These are phyloP conservation scores for Termitomyces sp. DNA, from an alignment of 768 basidiomycete genomes.

Conservation along the genomic window DNA sequence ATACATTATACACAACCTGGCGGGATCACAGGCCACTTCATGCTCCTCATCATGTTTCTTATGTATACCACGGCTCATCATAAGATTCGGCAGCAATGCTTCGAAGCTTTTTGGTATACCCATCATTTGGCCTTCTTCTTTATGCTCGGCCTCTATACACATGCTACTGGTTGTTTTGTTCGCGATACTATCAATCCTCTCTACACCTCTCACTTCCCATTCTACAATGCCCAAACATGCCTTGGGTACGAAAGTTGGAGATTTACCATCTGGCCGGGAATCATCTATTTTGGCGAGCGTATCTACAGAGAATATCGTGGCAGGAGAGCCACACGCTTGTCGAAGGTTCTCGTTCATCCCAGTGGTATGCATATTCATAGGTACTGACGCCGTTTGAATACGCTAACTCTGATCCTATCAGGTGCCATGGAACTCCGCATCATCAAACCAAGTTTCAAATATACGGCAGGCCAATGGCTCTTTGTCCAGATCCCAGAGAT, in stretches of 20 bases:
- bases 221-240: slow-evolving; percentile 82
- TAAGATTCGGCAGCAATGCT: slow-evolving; percentile 85
- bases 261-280: slow-evolving; percentile 89
- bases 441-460: slow-evolving; percentile 87
- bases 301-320: slow-evolving; percentile 82
- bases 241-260: slow-evolving; percentile 91
- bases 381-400: slow-evolving; percentile 2
- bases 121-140: slow-evolving; percentile 95
- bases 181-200: slow-evolving; percentile 80
- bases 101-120: slow-evolving; percentile 97
- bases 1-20: slow-evolving; percentile 90
- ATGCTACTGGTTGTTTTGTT: slow-evolving; percentile 94
- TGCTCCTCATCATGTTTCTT: slow-evolving; percentile 90
- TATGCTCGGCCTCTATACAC: slow-evolving; percentile 86
- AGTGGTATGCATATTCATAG: slow-evolving; percentile 50
- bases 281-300: slow-evolving; percentile 87
- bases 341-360: slow-evolving; percentile 87
- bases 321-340: slow-evolving; percentile 71
- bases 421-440: slow-evolving; percentile 94
- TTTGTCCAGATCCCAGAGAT: slow-evolving; percentile 88
- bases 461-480: slow-evolving; percentile 89
- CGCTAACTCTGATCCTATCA: slow-evolving; percentile 22
- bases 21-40: slow-evolving; percentile 94
- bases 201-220: slow-evolving; percentile 70
- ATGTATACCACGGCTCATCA: slow-evolving; percentile 91